Percentiles rank a stretch among this genome's conserved stretches.
Evolutionary conservation across 257 asterid genomes (phyloP).

Genomic region (Paraleonurus japonicus): DNA sequence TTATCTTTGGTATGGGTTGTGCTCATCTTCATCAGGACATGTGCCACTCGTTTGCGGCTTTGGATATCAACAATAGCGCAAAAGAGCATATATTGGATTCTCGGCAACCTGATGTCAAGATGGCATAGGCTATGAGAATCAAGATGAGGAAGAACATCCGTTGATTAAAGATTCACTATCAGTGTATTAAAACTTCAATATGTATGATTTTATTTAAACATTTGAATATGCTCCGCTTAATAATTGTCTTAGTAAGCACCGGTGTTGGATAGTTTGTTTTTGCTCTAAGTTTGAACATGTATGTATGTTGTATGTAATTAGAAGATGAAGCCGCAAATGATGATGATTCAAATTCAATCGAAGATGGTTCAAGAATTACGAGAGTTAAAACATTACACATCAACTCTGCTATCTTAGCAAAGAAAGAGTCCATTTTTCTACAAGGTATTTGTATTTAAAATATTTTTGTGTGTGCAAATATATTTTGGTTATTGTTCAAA

Average conservation of each 20-base stretch:
- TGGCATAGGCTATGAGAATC: conserved; percentile 50
- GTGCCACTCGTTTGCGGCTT: conserved; percentile 81
- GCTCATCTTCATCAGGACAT: conserved; percentile 60
- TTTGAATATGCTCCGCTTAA: neutral
- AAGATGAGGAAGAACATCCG: conserved; percentile 59
- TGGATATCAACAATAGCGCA: conserved; percentile 59
- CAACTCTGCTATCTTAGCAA: conserved; percentile 80
- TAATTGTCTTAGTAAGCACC: neutral
- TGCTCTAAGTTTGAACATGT: conserved; percentile 9
- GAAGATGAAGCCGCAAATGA: conserved; percentile 44
- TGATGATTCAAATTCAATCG: conserved; percentile 53
- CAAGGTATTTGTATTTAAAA: conserved; percentile 44
- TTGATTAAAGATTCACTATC: conserved; percentile 58
- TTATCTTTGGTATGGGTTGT: conserved; percentile 34
- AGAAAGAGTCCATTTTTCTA: conserved; percentile 83
- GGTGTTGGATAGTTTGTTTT: neutral
- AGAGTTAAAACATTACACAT: conserved; percentile 69
- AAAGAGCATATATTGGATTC: conserved; percentile 67
- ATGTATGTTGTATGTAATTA: neutral
- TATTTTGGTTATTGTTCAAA: too few species aligned
- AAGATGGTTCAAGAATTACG: conserved; percentile 47
- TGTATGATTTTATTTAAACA: neutral
- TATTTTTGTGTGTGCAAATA: too few species aligned
- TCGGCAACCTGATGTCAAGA: conserved; percentile 59
- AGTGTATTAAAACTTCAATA: conserved; percentile 39